Evolutionary conservation across 345 rosid species (phyloP).

Genomic region (Barbarea vulgaris): DNA sequence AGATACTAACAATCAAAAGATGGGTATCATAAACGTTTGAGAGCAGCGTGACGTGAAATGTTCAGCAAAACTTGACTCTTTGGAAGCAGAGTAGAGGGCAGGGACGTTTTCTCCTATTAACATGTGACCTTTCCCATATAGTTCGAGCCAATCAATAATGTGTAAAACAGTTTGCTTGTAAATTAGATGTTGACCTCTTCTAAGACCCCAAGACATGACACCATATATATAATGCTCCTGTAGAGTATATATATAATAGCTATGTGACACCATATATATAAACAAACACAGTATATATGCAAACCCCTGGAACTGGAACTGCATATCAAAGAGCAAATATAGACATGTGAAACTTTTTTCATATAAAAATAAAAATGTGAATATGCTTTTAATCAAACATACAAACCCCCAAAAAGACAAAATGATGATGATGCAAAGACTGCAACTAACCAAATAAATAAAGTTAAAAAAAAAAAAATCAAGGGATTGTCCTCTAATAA

Average conservation of each 20-base stretch:
- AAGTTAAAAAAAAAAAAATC: neutral
- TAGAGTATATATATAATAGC: neutral
- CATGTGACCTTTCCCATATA: constrained; percentile 26
- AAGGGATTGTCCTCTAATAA: constrained; percentile 42
- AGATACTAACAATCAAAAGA: constrained; percentile 3
- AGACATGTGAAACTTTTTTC: constrained; percentile 26
- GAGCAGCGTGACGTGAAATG: neutral
- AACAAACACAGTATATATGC: constrained; percentile 7
- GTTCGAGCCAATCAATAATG: constrained; percentile 29
- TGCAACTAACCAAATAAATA: constrained; percentile 37
- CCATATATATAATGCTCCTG: constrained; percentile 21
- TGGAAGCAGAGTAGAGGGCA: constrained; percentile 2
- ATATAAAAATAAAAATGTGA: constrained; percentile 39
- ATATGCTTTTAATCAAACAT: constrained; percentile 36
- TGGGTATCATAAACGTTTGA: neutral
- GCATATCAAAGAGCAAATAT: neutral
- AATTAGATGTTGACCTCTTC: neutral
- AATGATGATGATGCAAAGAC: constrained; percentile 43
- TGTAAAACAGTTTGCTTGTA: neutral
- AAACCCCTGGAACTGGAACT: constrained; percentile 5
- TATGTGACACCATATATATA: neutral
- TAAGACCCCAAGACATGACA: constrained; percentile 31
- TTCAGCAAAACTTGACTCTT: constrained; percentile 29
- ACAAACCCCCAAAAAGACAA: constrained; percentile 43
- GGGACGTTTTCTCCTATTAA: constrained; percentile 10